phyloP scores from a whole-genome alignment of 331 rosid genomes.

The Spiraea crenata region DNA sequence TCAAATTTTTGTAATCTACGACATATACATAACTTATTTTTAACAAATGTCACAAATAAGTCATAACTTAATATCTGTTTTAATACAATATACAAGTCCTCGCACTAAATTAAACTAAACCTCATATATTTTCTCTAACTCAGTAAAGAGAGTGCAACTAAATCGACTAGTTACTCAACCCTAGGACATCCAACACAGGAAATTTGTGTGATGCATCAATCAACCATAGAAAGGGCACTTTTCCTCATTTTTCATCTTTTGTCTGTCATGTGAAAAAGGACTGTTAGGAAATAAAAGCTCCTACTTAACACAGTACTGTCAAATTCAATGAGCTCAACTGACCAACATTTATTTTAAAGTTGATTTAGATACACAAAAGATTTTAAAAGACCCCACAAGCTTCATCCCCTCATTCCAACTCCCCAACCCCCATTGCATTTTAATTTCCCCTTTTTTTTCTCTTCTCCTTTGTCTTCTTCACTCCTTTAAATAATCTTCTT shows the following conservation, averaged over 20 bases:
- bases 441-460: background rate
- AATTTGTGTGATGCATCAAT: background rate
- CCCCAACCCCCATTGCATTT: background rate
- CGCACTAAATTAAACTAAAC: too few species aligned
- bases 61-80: too few species aligned
- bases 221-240: too few species aligned
- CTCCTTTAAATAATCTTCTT: slow-evolving; percentile 24
- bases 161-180: too few species aligned
- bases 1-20: too few species aligned
- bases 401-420: background rate
- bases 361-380: background rate
- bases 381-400: background rate
- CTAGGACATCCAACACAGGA: too few species aligned
- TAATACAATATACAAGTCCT: too few species aligned
- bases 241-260: too few species aligned
- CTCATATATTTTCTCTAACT: too few species aligned
- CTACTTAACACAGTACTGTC: background rate
- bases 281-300: slow-evolving; percentile 7
- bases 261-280: background rate
- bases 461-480: slow-evolving; percentile 9
- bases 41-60: too few species aligned
- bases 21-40: too few species aligned
- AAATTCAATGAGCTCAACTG: slow-evolving; percentile 17
- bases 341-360: slow-evolving; percentile 13
- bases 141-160: too few species aligned